Evolutionary conservation across 2,329 filamentous ascomycete genomes (phyloP).

Genomic region (Aspergillus ochraceoroseus): DNA sequence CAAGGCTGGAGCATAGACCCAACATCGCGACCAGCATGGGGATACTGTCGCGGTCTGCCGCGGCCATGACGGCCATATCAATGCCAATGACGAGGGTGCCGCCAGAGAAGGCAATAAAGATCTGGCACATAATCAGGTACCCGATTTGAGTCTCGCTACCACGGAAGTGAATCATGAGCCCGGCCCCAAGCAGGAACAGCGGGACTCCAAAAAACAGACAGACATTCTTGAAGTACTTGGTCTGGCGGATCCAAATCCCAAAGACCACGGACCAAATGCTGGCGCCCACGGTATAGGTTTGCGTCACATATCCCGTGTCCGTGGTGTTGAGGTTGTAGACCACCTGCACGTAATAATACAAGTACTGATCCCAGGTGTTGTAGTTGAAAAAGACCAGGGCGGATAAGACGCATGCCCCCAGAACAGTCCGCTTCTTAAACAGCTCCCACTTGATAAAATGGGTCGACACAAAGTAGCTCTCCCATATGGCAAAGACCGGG

Average conservation of each 20-base stretch:
- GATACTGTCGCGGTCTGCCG: conserved; percentile 52
- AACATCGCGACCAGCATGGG: conserved; percentile 44
- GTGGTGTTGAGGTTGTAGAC: conserved; percentile 46
- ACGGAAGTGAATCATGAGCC: conserved; percentile 55
- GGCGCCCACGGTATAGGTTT: conserved; percentile 53
- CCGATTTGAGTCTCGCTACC: conserved; percentile 46
- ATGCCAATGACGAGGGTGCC: conserved; percentile 52
- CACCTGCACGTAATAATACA: conserved; percentile 51
- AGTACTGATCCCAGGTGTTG: conserved; percentile 54
- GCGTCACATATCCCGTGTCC: conserved; percentile 45
- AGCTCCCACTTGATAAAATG: conserved; percentile 54
- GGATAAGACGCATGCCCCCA: conserved; percentile 50
- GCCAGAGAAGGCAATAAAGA: conserved; percentile 53
- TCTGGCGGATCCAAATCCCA: conserved; percentile 48
- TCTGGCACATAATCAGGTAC: conserved; percentile 53
- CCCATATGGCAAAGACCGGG: conserved; percentile 52
- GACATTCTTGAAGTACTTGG: conserved; percentile 51
- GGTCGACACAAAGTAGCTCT: conserved; percentile 49
- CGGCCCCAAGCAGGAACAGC: conserved; percentile 49
- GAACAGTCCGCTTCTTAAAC: conserved; percentile 47
- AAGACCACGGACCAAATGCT: conserved; percentile 50
- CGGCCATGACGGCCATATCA: conserved; percentile 56
- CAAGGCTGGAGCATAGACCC: conserved; percentile 34
- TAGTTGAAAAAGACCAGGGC: conserved; percentile 47
- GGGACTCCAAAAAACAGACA: conserved; percentile 51